These are phyloP conservation scores for Trametes villosa DNA, from an alignment of 768 basidiomycete species.

Conservation along the genomic window DNA sequence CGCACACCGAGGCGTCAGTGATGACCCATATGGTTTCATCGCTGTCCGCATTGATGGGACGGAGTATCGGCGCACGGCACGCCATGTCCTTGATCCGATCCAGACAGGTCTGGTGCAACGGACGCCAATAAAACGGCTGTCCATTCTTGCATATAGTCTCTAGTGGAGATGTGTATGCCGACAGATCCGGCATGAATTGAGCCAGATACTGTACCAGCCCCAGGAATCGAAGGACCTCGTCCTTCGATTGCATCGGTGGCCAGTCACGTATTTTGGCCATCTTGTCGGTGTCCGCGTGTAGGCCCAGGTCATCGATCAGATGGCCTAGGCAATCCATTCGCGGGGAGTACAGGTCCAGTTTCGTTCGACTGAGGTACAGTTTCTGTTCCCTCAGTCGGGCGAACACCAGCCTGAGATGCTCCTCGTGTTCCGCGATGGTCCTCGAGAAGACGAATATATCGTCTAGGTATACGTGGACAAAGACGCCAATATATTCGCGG, in stretches of 20 bases:
- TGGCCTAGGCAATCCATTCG: conserved; percentile 45
- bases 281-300: conserved; percentile 44
- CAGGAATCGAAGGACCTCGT: conserved; percentile 45
- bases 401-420: conserved; percentile 40
- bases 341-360: conserved; percentile 38
- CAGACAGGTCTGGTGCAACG: conserved; percentile 29
- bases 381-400: conserved; percentile 30
- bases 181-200: conserved; percentile 41
- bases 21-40: conserved; percentile 29
- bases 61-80: conserved; percentile 16
- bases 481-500: no score
- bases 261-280: conserved; percentile 38
- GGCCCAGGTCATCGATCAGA: conserved; percentile 42
- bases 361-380: conserved; percentile 40
- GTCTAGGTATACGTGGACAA: no score
- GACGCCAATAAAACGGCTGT: conserved; percentile 29
- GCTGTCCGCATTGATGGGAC: conserved; percentile 18
- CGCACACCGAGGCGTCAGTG: conserved; percentile 24
- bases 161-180: conserved; percentile 39
- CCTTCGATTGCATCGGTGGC: conserved; percentile 37
- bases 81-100: conserved; percentile 23
- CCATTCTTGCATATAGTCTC: conserved; percentile 35
- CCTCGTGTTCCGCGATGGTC: conserved; percentile 42
- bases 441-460: no score
- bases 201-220: conserved; percentile 46